Evolutionary conservation across 768 basidiomycete genomes (phyloP), one percentile per base, ranked within the genome.

Genomic region (Boletus vinaceobasis): DNA sequence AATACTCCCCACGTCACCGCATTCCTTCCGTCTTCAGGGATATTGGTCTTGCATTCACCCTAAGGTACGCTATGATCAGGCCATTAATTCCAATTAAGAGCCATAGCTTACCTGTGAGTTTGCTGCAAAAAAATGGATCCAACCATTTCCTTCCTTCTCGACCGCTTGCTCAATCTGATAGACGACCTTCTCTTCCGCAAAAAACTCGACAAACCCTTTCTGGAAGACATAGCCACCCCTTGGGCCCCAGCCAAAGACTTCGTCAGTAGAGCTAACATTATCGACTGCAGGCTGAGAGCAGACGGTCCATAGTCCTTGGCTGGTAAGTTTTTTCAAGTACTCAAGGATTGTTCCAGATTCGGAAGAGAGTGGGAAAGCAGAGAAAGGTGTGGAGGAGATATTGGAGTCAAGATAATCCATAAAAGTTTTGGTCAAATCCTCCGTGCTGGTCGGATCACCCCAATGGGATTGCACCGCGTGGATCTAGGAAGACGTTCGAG

Each of bases 1-100:
- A 99, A 99, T 7, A 98, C 87, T 52, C 95, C 97, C 97, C 97
- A 99, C 1, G 97, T 99, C 7, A 99, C 97, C 0, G 94, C 95
- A 70, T 98, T 98, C 52, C 90, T 82, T 14, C 84, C 88, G 33
- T 82, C 84, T 43, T 87, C 83, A 1, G 81, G 77, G 23, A 96
- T 83, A 67, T 97, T 98, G 13, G 84, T 93, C 59, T 78, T 75
- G 56, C 79, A 85, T 46, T 92, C 88, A 27, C 90, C 94, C 88
- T 93, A 5, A 53, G 14, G 26, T 1, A 46, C 13, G 7, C 21
- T 38, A 19, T 15, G 15, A 17, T 43, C 13, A 48, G 21, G 10
- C 29, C 39, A 36, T 46, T 15, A 9, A 43, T 38, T 17, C 42
- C 17, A 5, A 47, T 9, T 23, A 19, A 42, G 50, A 40, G 4